These are phyloP conservation scores for Spizellomyces punctatus DNA, from an alignment of 192 early-diverging fungal genomes.

Conservation along the genomic window DNA sequence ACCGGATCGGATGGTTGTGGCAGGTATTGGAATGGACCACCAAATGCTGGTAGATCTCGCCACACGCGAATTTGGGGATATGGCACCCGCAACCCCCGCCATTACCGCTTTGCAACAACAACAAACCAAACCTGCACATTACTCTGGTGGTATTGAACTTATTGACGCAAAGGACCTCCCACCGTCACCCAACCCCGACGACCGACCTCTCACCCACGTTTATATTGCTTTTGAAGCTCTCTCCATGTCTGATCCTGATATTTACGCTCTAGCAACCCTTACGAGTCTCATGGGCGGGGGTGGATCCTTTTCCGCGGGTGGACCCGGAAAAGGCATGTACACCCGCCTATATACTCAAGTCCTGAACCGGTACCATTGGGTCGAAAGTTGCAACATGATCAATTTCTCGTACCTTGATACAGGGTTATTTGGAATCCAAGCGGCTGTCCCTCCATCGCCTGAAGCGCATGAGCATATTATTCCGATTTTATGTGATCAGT, in stretches of 20 bases:
- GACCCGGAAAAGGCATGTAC: constrained; percentile 99
- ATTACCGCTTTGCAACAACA: constrained; percentile 32
- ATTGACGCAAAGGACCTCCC: constrained; percentile 69
- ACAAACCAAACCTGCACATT: constrained; percentile 50
- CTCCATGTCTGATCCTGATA: constrained; percentile 81
- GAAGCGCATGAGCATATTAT: constrained; percentile 68
- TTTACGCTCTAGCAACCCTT: constrained; percentile 89
- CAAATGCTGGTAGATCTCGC: constrained; percentile 74
- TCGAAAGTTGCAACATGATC: constrained; percentile 92
- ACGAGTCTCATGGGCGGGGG: constrained; percentile 94
- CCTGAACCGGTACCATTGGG: constrained; percentile 90
- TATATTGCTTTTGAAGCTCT: constrained; percentile 89
- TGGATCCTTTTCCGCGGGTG: constrained; percentile 94
- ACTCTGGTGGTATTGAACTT: constrained; percentile 81
- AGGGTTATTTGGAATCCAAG: constrained; percentile 91
- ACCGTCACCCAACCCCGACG: constrained; percentile 55
- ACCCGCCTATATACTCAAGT: constrained; percentile 94
- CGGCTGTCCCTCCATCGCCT: constrained; percentile 78
- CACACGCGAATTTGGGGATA: constrained; percentile 76
- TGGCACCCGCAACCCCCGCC: constrained; percentile 36
- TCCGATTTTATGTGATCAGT: constrained; percentile 82
- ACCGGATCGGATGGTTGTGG: constrained; percentile 90
- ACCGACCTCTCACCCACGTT: constrained; percentile 73
- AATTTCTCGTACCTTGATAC: constrained; percentile 87
- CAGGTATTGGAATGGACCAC: constrained; percentile 85